These are phyloP conservation scores for Coemansia sp. DNA, from an alignment of 192 early-diverging fungal species.

Conservation along the genomic window DNA sequence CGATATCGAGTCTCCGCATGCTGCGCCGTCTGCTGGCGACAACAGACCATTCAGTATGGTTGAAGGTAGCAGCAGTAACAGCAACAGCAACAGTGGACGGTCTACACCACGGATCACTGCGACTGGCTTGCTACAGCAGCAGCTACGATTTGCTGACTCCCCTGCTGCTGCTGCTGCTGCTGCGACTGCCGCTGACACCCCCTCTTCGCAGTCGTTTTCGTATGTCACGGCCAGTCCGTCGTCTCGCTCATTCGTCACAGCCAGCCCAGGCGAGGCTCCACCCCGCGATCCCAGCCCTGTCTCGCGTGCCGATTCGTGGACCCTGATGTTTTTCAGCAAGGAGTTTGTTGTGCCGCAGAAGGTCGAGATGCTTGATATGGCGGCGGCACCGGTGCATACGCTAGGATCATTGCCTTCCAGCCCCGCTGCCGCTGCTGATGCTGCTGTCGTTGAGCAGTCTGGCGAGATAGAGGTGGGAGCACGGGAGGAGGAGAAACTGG, in stretches of 20 bases:
- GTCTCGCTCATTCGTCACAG: conserved; percentile 16
- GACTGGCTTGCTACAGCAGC: background rate
- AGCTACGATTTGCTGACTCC: conserved; percentile 13
- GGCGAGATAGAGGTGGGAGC: no score
- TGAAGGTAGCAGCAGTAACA: conserved; percentile 33
- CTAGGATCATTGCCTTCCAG: no score
- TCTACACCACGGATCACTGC: conserved; percentile 9
- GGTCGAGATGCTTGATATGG: background rate
- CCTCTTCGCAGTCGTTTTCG: background rate
- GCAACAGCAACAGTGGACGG: conserved; percentile 7
- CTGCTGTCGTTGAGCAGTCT: no score
- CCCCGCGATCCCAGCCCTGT: background rate
- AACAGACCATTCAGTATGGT: conserved; percentile 54
- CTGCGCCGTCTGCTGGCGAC: conserved; percentile 12
- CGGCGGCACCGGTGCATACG: background rate
- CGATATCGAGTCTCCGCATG: conserved; percentile 46
- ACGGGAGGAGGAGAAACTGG: no score
- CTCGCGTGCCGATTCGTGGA: conserved; percentile 43
- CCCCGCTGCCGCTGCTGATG: no score
- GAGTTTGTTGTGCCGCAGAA: conserved; percentile 45
- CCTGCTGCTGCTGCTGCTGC: background rate
- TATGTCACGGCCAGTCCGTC: conserved; percentile 11
- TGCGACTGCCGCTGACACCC: background rate
- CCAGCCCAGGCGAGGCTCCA: background rate
- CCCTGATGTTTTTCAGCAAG: conserved; percentile 54